These are phyloP conservation scores for Penicillium olsonii DNA, from an alignment of 2,329 filamentous ascomycete genomes.

Conservation along the genomic window DNA sequence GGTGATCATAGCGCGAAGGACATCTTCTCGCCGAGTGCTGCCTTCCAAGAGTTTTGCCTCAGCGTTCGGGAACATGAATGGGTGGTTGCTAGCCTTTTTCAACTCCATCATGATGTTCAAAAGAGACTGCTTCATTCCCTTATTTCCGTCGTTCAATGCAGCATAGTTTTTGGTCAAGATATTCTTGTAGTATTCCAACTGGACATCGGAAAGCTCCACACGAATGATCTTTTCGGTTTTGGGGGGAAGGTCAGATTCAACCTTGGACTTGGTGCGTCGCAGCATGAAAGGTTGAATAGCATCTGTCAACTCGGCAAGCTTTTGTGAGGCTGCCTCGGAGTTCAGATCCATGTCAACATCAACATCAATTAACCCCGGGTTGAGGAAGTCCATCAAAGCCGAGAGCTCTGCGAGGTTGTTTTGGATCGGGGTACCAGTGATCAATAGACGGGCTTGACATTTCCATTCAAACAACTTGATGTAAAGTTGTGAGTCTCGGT, in stretches of 20 bases:
- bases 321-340: conserved; percentile 78
- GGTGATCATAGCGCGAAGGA: conserved; percentile 88
- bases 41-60: conserved; percentile 86
- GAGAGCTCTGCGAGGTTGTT: conserved; percentile 93
- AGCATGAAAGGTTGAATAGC: conserved; percentile 93
- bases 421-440: conserved; percentile 96
- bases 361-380: conserved; percentile 88
- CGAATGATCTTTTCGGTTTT: conserved; percentile 99
- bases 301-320: conserved; percentile 80
- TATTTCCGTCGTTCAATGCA: conserved; percentile 85
- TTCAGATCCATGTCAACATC: conserved; percentile 88
- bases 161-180: conserved; percentile 96
- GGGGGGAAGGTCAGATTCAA: conserved; percentile 91
- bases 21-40: conserved; percentile 80
- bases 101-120: conserved; percentile 99
- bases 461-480: conserved; percentile 81
- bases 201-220: conserved; percentile 92
- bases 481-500: conserved; percentile 92
- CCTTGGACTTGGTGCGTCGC: conserved; percentile 93
- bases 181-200: conserved; percentile 98
- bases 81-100: conserved; percentile 98
- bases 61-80: conserved; percentile 94
- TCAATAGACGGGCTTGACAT: conserved; percentile 83
- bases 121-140: conserved; percentile 89
- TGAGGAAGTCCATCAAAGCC: conserved; percentile 91